phyloP scores from a whole-genome alignment of 2,329 filamentous ascomycete genomes.

The Exophiala mesophila region DNA sequence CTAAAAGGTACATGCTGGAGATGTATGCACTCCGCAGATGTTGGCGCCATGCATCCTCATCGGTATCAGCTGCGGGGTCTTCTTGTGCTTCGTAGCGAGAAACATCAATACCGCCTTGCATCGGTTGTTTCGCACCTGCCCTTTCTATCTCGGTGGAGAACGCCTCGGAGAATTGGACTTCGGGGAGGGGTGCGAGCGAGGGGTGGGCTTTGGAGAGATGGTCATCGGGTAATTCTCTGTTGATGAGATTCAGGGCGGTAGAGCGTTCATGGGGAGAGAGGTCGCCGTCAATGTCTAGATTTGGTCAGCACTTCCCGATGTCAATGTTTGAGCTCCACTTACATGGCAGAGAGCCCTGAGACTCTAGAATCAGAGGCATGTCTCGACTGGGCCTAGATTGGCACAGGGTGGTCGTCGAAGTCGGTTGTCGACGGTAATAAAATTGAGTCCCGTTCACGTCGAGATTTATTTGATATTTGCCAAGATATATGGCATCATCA shows the following conservation, averaged over 20 bases:
- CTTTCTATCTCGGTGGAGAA: slow-evolving; percentile 65
- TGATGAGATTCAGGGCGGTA: slow-evolving; percentile 65
- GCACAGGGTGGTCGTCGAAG: too few relatives aligned
- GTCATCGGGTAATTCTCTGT: slow-evolving; percentile 56
- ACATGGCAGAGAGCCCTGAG: slow-evolving; percentile 53
- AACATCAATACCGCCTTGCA: slow-evolving; percentile 64
- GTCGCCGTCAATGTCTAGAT: slow-evolving; percentile 78
- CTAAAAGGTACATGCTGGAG: slow-evolving; percentile 53
- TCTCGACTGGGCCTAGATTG: too few relatives aligned
- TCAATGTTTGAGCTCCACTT: slow-evolving; percentile 66
- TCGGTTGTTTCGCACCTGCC: slow-evolving; percentile 55
- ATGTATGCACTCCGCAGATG: slow-evolving; percentile 54
- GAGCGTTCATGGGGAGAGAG: slow-evolving; percentile 58
- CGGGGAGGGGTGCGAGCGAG: slow-evolving; percentile 51
- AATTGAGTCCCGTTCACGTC: too few relatives aligned
- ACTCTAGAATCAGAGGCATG: slow-evolving; percentile 64
- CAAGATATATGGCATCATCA: too few relatives aligned
- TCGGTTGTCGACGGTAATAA: too few relatives aligned
- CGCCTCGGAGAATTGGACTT: slow-evolving; percentile 59
- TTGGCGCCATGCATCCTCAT: slow-evolving; percentile 43
- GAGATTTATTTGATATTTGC: too few relatives aligned
- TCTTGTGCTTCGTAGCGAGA: slow-evolving; percentile 78
- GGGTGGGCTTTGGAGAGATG: slow-evolving; percentile 51
- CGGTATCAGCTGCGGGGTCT: slow-evolving; percentile 39
- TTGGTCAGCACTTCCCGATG: too few relatives aligned